Conservation (phyloP, 352 stramenopile genomes). For the Elongisporangium senticosum region DNA sequence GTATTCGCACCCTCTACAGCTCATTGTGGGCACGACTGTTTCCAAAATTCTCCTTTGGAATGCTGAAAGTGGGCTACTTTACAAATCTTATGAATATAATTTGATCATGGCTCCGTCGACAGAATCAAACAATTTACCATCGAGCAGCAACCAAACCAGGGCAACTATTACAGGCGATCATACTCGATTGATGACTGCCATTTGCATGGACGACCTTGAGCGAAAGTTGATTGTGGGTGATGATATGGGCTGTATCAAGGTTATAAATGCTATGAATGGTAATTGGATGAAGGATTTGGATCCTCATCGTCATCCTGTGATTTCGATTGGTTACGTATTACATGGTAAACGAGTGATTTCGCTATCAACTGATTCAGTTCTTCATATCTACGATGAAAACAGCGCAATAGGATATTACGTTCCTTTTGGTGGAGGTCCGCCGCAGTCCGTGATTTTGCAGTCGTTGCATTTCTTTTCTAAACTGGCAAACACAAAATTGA, state of each 20-base stretch:
- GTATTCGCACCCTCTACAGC: constrained; percentile 51
- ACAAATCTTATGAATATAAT: constrained; percentile 49
- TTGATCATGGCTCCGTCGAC: constrained; percentile 21
- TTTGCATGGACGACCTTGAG: constrained; percentile 80
- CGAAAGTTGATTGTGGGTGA: constrained; percentile 78
- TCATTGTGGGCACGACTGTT: constrained; percentile 48
- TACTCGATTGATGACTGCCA: constrained; percentile 45
- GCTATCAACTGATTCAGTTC: constrained; percentile 41
- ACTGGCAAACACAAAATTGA: neutral
- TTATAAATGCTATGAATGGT: constrained; percentile 75
- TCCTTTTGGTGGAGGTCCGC: constrained; percentile 37
- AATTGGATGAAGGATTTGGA: constrained; percentile 82
- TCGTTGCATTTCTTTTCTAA: constrained; percentile 46
- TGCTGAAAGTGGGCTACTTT: constrained; percentile 39
- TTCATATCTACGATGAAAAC: constrained; percentile 73
- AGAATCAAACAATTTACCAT: constrained; percentile 7
- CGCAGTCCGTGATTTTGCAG: constrained; percentile 57
- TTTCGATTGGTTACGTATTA: constrained; percentile 50
- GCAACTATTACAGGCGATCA: constrained; percentile 11
- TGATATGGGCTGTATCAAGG: constrained; percentile 50
- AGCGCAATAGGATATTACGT: constrained; percentile 67
- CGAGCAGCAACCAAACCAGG: constrained; percentile 7
- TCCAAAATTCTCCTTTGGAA: constrained; percentile 57
- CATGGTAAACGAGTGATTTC: constrained; percentile 62
- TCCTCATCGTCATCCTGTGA: constrained; percentile 38